These are phyloP conservation scores for Dictyophora rubrovolvata DNA, from an alignment of 768 basidiomycete species.

Conservation along the genomic window DNA sequence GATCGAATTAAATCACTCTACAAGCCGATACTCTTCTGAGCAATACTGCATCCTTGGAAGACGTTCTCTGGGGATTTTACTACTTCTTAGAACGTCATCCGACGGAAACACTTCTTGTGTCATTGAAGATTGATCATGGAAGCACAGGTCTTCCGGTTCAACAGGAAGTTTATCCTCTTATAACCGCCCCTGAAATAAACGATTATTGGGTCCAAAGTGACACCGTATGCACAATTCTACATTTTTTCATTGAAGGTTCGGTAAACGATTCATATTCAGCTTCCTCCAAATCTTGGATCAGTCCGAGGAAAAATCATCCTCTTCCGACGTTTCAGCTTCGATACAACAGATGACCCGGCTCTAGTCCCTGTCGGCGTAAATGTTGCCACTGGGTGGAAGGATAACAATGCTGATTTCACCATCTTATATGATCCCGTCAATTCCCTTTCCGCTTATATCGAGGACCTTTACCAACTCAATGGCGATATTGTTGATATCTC, in stretches of 20 bases:
- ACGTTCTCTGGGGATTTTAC: conserved; percentile 43
- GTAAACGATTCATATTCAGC: background rate
- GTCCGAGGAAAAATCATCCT: conserved; percentile 43
- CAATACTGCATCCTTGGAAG: conserved; percentile 36
- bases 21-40: conserved; percentile 28
- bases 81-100: conserved; percentile 42
- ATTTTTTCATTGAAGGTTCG: background rate
- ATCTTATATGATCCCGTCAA: conserved; percentile 6
- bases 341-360: conserved; percentile 20
- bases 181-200: conserved; percentile 29
- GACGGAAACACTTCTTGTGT: conserved; percentile 40
- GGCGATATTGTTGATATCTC: conserved; percentile 3
- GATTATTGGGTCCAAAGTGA: conserved; percentile 36
- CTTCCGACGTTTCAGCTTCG: conserved; percentile 39
- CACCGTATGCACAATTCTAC: conserved; percentile 28
- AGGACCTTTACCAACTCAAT: conserved; percentile 14
- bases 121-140: conserved; percentile 38
- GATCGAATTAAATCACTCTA: background rate
- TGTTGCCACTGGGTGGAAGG: conserved; percentile 34
- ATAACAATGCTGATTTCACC: conserved; percentile 35
- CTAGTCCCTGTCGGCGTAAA: conserved; percentile 21
- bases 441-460: conserved; percentile 9
- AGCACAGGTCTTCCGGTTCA: conserved; percentile 35
- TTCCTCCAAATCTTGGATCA: conserved; percentile 32
- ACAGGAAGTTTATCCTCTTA: conserved; percentile 30